Conservation (phyloP, 305 asterid species). For the Fraxinus velutina region DNA sequence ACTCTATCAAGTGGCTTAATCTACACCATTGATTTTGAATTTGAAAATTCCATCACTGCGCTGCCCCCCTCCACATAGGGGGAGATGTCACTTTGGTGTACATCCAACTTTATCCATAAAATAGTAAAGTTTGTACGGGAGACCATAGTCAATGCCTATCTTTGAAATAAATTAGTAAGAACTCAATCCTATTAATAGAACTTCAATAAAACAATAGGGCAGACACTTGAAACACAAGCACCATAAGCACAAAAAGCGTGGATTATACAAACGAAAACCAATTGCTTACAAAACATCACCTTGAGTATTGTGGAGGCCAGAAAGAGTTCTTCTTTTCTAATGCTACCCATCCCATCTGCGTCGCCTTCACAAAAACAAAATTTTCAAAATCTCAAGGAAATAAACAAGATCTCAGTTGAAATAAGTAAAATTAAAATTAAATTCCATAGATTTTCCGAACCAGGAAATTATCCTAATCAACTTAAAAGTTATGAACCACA, state of each 20-base stretch:
- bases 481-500: background rate
- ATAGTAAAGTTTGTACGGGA: background rate
- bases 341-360: conserved; percentile 64
- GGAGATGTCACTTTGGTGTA: too few species aligned
- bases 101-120: background rate
- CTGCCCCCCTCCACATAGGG: too few species aligned
- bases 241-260: background rate
- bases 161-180: background rate
- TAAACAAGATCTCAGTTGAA: conserved; percentile 3
- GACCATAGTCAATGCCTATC: background rate
- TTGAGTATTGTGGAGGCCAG: conserved; percentile 62
- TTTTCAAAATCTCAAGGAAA: conserved; percentile 7
- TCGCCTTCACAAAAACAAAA: conserved; percentile 41
- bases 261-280: background rate
- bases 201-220: background rate
- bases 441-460: background rate
- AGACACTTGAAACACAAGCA: background rate
- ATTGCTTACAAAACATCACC: conserved; percentile 36
- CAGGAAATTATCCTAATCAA: background rate
- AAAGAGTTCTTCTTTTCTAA: conserved; percentile 58
- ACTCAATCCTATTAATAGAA: background rate
- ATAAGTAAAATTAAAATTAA: background rate
- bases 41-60: too few species aligned
- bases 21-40: background rate
- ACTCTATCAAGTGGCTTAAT: background rate